Conservation (phyloP, 352 stramenopile genomes). For the Phytophthora nicotianae region DNA sequence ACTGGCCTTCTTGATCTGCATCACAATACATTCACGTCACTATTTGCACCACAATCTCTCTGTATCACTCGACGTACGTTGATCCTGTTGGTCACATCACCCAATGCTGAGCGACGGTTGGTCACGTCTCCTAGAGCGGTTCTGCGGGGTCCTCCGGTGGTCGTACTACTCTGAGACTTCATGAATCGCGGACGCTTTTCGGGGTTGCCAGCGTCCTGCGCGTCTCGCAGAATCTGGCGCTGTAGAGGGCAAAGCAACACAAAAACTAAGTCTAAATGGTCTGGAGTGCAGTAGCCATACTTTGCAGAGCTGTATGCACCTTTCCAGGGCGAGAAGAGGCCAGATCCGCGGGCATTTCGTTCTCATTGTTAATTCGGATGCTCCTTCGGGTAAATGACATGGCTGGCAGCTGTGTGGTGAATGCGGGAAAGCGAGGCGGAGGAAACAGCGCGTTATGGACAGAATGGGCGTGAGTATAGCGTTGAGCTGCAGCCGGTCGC, state of each 20-base stretch:
- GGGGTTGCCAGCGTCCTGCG: conserved; percentile 49
- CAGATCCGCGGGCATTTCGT: conserved; percentile 56
- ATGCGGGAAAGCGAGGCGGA: conserved; percentile 5
- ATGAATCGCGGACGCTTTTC: conserved; percentile 68
- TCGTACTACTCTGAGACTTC: conserved; percentile 43
- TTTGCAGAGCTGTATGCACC: conserved; percentile 27
- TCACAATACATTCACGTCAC: conserved; percentile 13
- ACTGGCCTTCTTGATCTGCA: conserved; percentile 64
- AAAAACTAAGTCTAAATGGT: conserved; percentile 9
- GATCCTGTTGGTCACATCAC: conserved; percentile 79
- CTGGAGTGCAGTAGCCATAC: not conserved
- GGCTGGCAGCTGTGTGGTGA: not conserved
- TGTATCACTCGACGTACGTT: conserved; percentile 43
- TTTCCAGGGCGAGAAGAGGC: conserved; percentile 51
- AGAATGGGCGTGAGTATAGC: not conserved
- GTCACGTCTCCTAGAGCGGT: conserved; percentile 66
- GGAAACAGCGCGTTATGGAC: conserved; percentile 10
- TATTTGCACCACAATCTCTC: not conserved
- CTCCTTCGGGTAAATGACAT: conserved; percentile 36
- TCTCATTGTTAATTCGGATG: conserved; percentile 70
- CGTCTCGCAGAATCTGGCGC: conserved; percentile 48
- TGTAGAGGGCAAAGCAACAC: conserved; percentile 19
- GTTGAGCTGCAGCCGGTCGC: not conserved
- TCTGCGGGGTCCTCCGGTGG: conserved; percentile 25
- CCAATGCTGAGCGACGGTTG: conserved; percentile 60